Conservation (phyloP, 164 flowering plant species). For the Macadamia integrifolia region DNA sequence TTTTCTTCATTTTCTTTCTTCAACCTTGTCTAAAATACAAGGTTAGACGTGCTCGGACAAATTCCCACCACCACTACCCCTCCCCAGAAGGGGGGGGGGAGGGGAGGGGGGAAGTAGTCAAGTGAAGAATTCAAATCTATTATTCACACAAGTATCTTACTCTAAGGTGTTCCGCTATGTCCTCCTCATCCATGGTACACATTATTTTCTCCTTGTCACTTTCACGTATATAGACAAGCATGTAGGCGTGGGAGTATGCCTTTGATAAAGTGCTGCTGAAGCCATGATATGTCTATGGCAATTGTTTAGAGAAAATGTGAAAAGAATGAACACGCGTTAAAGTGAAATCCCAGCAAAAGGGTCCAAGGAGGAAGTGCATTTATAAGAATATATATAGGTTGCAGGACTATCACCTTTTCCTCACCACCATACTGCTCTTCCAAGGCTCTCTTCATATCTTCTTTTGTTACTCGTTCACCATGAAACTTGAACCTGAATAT, state of each 20-base stretch:
- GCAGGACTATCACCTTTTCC: conserved; percentile 51
- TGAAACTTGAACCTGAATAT: conserved; percentile 75
- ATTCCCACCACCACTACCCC: not conserved
- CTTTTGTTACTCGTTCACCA: conserved; percentile 88
- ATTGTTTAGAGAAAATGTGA: conserved; percentile 29
- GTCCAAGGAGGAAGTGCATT: not conserved
- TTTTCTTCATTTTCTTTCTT: conserved; percentile 93
- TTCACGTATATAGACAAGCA: conserved; percentile 92
- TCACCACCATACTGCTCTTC: conserved; percentile 95
- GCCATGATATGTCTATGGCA: conserved; percentile 86
- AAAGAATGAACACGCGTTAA: conserved; percentile 2
- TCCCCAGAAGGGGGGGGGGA: not conserved
- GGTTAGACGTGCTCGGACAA: conserved; percentile 4
- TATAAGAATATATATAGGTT: not conserved
- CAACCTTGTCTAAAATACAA: conserved; percentile 51
- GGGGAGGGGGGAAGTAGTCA: not conserved
- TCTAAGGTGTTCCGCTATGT: conserved; percentile 85
- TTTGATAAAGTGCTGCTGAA: conserved; percentile 80
- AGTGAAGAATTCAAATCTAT: conserved; percentile 1
- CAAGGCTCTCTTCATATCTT: conserved; percentile 66
- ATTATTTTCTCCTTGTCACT: conserved; percentile 87
- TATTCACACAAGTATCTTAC: conserved; percentile 26
- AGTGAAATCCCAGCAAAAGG: not conserved
- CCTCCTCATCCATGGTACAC: conserved; percentile 81
- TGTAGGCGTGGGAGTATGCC: conserved; percentile 79